Base-by-base conservation (phyloP, 805 yeast species). In the Nakazawaea pomicola region DNA sequence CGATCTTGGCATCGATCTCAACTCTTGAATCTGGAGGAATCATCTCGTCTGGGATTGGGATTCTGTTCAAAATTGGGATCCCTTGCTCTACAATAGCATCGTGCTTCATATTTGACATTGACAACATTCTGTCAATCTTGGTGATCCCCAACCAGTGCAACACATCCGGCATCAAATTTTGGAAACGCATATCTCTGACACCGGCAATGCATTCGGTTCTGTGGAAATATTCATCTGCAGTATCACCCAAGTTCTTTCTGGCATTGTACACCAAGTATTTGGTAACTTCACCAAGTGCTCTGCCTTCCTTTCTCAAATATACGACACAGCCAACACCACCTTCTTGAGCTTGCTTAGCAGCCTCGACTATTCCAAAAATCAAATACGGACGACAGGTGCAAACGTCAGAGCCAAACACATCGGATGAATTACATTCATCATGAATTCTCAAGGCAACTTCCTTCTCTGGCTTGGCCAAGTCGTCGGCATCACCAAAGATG, bases 121-220 rank as follows among this genome's bases (percentile, higher is more conserved):
- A 77, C 40, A 79, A 57, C 85, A 79, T 79, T 46, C 76, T 68
- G 58, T 79, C 83, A 51, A 79, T 78, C 54, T 68, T 74, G 33
- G 76, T 69, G 48, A 79, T 71, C 33, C 86, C 86, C 47, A 79
- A 61, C 75, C 79, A 79, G 49, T 79, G 84, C 46, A 79, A 61
- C 38, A 79, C 67, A 54, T 79, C 86, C 9, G 86, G 86, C 86
- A 79, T 79, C 50, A 79, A 63, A 45, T 75, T 80, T 58, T 79
- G 86, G 64, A 79, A 79, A 57, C 86, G 70, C 74, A 80, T 80
- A 55, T 79, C 86, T 55, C 77, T 73, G 33, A 79, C 86, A 52
- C 86, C 85, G 11, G 86, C 86, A 62, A 79, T 76, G 54, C 79
- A 76, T 57, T 79, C 86, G 15, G 86, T 79, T 54, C 84, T 70